Conservation (phyloP, 140 eudicot genomes). For the Flaveria floridana region DNA sequence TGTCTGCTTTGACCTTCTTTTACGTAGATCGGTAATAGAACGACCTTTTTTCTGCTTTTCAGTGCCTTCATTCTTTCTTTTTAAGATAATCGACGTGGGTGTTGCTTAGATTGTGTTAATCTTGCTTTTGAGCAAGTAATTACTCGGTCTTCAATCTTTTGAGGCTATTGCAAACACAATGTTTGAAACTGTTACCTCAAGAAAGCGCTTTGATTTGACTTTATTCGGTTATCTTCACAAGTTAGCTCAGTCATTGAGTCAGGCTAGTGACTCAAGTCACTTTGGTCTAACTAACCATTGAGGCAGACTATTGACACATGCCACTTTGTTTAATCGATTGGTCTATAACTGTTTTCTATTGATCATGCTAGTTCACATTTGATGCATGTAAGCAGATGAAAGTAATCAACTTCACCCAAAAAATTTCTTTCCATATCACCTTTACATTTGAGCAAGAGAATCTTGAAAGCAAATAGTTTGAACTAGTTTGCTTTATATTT, state of each 20-base stretch:
- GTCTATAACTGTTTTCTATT: too few species aligned
- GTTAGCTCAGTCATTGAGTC: too few species aligned
- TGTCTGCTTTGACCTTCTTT: background rate
- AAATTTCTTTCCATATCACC: slow-evolving; percentile 22
- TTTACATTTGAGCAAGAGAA: slow-evolving; percentile 34
- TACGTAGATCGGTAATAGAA: slow-evolving; percentile 15
- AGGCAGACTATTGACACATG: too few species aligned
- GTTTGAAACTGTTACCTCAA: background rate
- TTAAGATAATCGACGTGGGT: background rate
- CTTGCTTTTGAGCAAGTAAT: background rate
- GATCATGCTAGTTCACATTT: too few species aligned
- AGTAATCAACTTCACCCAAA: background rate
- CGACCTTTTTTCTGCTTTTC: slow-evolving; percentile 9
- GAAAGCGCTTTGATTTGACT: background rate
- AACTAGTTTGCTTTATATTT: slow-evolving; percentile 13
- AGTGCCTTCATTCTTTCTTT: slow-evolving; percentile 1
- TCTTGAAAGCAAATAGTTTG: slow-evolving; percentile 23
- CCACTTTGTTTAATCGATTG: too few species aligned
- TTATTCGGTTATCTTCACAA: too few species aligned
- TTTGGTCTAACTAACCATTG: too few species aligned
- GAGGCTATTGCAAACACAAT: background rate
- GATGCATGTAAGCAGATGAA: background rate
- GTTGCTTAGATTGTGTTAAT: background rate
- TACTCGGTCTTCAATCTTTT: background rate
- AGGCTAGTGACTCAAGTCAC: too few species aligned